phyloP scores from a whole-genome alignment of 2,329 filamentous ascomycete genomes.

The Trichophyton rubrum region DNA sequence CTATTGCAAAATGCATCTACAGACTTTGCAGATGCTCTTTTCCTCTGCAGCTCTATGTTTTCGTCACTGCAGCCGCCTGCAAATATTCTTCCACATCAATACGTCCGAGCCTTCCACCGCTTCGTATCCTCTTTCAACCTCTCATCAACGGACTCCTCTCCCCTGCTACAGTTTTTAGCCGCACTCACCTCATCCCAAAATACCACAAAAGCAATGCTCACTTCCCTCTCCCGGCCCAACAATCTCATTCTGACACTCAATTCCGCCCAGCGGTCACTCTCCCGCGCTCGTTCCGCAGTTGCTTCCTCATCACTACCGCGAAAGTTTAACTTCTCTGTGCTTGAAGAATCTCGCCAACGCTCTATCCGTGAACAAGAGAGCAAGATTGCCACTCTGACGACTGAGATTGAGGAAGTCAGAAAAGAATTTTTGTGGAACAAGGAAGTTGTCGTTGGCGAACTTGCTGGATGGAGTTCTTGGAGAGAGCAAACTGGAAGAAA shows the following conservation, averaged over 20 bases:
- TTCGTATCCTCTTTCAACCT: constrained; percentile 55
- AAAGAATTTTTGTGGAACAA: constrained; percentile 83
- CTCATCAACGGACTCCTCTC: constrained; percentile 54
- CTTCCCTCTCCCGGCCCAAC: constrained; percentile 65
- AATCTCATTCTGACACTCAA: constrained; percentile 65
- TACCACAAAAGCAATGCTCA: constrained; percentile 69
- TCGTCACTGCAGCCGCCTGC: constrained; percentile 38
- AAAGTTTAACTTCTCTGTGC: constrained; percentile 36
- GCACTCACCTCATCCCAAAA: constrained; percentile 68
- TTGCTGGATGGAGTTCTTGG: constrained; percentile 89
- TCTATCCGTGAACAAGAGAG: constrained; percentile 75
- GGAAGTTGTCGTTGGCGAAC: constrained; percentile 78
- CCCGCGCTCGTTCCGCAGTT: constrained; percentile 66
- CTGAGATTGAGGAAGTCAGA: constrained; percentile 61
- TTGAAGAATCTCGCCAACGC: constrained; percentile 77
- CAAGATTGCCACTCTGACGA: constrained; percentile 56
- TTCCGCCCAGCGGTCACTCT: constrained; percentile 60
- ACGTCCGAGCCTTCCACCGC: constrained; percentile 58
- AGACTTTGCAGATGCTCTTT: constrained; percentile 33
- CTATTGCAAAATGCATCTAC: constrained; percentile 52
- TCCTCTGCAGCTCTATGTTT: constrained; percentile 34
- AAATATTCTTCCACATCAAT: constrained; percentile 53
- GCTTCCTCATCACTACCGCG: constrained; percentile 42
- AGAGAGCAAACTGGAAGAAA: constrained; percentile 64
- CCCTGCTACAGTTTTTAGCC: constrained; percentile 60